Percentiles rank a stretch among this genome's conserved stretches.
Conservation (phyloP, 192 early-diverging fungal genomes). For the Mortierella antarctica region DNA sequence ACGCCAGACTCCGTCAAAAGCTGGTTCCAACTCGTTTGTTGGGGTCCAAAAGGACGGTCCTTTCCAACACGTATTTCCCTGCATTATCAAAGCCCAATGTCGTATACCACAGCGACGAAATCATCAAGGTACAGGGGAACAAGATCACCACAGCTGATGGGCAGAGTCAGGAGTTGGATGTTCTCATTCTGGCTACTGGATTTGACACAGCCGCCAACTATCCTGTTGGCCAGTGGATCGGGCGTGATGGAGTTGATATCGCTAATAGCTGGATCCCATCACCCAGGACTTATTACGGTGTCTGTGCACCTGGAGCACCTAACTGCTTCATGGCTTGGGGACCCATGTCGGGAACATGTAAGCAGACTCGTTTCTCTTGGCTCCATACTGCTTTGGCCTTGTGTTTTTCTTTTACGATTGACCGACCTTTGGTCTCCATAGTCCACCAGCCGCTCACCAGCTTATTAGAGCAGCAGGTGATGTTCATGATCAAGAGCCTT, state of each 20-base stretch:
- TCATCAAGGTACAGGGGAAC: background rate
- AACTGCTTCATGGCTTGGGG: slow-evolving; percentile 17
- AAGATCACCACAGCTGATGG: slow-evolving; percentile 6
- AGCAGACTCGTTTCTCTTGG: background rate
- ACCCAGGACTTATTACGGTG: slow-evolving; percentile 10
- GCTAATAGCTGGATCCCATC: background rate
- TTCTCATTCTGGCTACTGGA: slow-evolving; percentile 17
- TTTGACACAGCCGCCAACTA: background rate
- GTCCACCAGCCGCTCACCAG: slow-evolving; percentile 8
- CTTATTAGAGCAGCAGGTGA: slow-evolving; percentile 7
- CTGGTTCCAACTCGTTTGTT: background rate
- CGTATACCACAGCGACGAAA: slow-evolving; percentile 5
- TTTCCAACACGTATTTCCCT: slow-evolving; percentile 3
- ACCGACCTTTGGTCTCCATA: background rate
- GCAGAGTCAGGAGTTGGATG: slow-evolving; percentile 1
- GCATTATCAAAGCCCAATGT: background rate
- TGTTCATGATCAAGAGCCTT: slow-evolving; percentile 19
- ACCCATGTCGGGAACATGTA: slow-evolving; percentile 11
- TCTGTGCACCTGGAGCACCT: slow-evolving; percentile 3
- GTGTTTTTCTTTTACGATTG: no score
- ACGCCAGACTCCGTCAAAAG: background rate
- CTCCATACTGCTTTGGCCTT: background rate
- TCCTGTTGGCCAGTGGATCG: slow-evolving; percentile 4
- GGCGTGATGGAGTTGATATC: slow-evolving; percentile 4
- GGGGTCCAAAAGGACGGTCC: slow-evolving; percentile 1